phyloP scores from a whole-genome alignment of 2,329 filamentous ascomycete species.

The Monilinia fructigena region DNA sequence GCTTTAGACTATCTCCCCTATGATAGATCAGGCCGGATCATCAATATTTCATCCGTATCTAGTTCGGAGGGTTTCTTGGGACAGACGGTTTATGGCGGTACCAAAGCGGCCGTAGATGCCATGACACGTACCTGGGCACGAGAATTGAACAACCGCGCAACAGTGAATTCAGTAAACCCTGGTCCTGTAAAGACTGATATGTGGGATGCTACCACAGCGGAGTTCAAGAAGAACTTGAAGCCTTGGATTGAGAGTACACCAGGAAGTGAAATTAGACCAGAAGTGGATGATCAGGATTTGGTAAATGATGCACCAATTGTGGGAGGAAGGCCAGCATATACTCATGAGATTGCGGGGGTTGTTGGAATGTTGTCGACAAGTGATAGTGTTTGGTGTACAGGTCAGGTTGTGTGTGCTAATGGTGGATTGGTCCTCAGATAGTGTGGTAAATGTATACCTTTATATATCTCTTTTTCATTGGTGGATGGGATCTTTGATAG shows the following conservation, averaged over 20 bases:
- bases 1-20: constrained; percentile 65
- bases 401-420: constrained; percentile 76
- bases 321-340: constrained; percentile 61
- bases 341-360: constrained; percentile 70
- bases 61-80: constrained; percentile 51
- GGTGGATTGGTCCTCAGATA: constrained; percentile 64
- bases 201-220: constrained; percentile 56
- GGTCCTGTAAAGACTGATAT: constrained; percentile 67
- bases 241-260: constrained; percentile 64
- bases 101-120: constrained; percentile 64
- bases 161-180: constrained; percentile 65
- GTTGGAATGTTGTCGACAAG: constrained; percentile 72
- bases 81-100: constrained; percentile 63
- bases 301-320: constrained; percentile 57
- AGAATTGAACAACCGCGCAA: constrained; percentile 59
- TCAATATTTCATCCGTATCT: constrained; percentile 61
- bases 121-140: constrained; percentile 69
- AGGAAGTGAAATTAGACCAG: constrained; percentile 58
- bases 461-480: not conserved
- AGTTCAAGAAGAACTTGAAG: constrained; percentile 58
- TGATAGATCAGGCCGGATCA: constrained; percentile 64
- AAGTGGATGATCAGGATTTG: constrained; percentile 60
- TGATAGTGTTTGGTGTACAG: constrained; percentile 76
- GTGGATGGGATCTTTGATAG: not conserved
- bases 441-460: not conserved